Evolutionary conservation across 768 basidiomycete species (phyloP), one percentile per base, ranked within the genome.

Genomic region (Chlorophyllum brunneum): DNA sequence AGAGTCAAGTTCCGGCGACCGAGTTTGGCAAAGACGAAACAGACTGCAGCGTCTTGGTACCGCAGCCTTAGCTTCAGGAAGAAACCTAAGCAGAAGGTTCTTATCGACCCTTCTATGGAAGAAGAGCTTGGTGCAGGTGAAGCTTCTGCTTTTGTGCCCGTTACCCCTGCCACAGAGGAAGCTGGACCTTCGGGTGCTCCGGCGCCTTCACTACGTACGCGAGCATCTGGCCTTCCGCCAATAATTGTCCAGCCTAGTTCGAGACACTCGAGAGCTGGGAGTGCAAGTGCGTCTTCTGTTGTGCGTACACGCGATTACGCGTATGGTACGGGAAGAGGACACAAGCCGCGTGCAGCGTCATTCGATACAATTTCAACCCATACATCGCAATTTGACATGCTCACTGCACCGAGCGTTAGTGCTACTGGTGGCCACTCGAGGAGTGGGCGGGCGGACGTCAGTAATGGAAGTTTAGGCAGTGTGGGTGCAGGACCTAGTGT

Each of bases 41-140:
- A 67, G 30, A 67, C 72, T 43, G 65, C 65, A 9, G 51, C 60
- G 31, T 70, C 72, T 10, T 76, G 73, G 74, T 73, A 72, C 45
- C 66, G 71, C 16, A 67, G 67, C 7, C 61, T 73, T 18, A 71
- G 70, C 46, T 63, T 67, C 18, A 66, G 70, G 23, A 67, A 58
- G 45, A 67, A 68, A 49, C 66, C 59, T 26, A 67, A 65, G 47
- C 66, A 59, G 27, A 53, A 53, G 36, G 24, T 53, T 11, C 57
- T 66, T 13, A 68, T 70, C 33, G 69, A 72, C 52, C 70, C 69
- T 15, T 56, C 57, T 1, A 56, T 59, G 10, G 68, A 68, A 26
- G 63, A 65, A 55, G 20, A 42, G 3, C 16, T 68, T 54, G 42
- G 65, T 64, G 42, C 64, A 63, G 56, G 60, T 65, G 8, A 64